Base-by-base conservation (phyloP, 352 stramenopile species). In the Saprolegnia parasitica region DNA sequence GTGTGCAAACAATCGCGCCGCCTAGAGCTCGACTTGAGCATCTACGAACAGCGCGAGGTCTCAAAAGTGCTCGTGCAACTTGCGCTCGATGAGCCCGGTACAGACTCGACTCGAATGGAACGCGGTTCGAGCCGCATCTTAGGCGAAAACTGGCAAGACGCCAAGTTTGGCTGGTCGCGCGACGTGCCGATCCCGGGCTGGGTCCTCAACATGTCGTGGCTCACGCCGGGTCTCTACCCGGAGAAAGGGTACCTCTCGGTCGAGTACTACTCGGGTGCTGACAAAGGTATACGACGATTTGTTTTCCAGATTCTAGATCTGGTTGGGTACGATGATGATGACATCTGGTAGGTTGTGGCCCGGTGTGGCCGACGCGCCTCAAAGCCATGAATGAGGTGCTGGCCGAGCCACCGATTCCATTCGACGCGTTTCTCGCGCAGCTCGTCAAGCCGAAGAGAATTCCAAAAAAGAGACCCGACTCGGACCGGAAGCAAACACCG, bases 121-220 rank as follows among this genome's bases (percentile, higher is more conserved):
- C 16, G 11, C 3, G 1, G 3, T 21, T 60, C 24, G 11, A 60
- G 35, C 11, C 24, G 11, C 11, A 11, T 3, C n/a, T 5, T 45
- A 67, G 84, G 84, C 4, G 83, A 93, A 72, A 93, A 93, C 71
- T 93, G 84, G 84, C 81, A 89, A 73, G 71, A 72, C 10, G 81
- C 90, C 60, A 89, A 74, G 9, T 93, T 93, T 73, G 83, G 83
- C 15, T 91, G 83, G 84, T 84, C 77, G 32, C 80, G 83, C n/a
- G 80, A 87, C n/a, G 78, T 89, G 72, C 76, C 81, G 42, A 86
- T 93, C 21, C 85, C 85, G 0, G 85, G 85, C 21, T 93, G 85
- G 85, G 82, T 90, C 61, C 83, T 93, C 64, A 91, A 91, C 49
- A 74, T 87, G 60, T 89, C 81, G 62, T 93, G 85, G 85, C 77